These are phyloP conservation scores for Syncephalastrum monosporum DNA, from an alignment of 371 early-diverging fungal species.

Conservation along the genomic window DNA sequence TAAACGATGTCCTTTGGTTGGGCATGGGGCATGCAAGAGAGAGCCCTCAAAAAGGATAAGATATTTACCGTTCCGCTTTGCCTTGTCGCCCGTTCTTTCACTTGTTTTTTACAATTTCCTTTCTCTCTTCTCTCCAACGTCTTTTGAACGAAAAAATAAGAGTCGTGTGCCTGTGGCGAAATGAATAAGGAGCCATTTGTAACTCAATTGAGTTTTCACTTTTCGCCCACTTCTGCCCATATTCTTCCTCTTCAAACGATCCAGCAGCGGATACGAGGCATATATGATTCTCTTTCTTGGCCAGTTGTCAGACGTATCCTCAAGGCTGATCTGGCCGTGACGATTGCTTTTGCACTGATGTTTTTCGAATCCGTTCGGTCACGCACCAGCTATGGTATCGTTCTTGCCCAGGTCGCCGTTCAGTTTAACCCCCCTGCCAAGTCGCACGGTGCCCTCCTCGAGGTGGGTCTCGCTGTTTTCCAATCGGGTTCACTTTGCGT, in stretches of 20 bases:
- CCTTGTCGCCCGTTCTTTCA: neutral
- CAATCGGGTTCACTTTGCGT: neutral
- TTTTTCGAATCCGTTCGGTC: conserved; percentile 28
- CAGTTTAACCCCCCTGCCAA: conserved; percentile 47
- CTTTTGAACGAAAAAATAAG: neutral
- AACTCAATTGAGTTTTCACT: conserved; percentile 29
- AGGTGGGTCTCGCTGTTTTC: conserved; percentile 19
- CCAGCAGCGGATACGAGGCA: conserved; percentile 26
- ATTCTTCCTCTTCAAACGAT: conserved; percentile 31
- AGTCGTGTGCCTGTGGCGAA: no score
- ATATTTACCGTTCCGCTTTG: conserved; percentile 1
- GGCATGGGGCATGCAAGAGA: no score
- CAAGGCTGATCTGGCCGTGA: conserved; percentile 45
- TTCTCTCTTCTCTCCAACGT: neutral
- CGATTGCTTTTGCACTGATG: conserved; percentile 32
- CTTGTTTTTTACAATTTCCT: conserved; percentile 5
- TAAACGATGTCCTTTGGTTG: no score
- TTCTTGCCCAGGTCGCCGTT: conserved; percentile 39
- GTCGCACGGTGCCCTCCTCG: conserved; percentile 40
- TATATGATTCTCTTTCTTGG: conserved; percentile 43
- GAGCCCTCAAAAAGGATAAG: no score
- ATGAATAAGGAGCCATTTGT: conserved; percentile 20
- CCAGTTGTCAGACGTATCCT: conserved; percentile 37
- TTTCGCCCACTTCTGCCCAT: conserved; percentile 31
- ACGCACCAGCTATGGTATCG: conserved; percentile 19